These are phyloP conservation scores for Globisporangium ultimum DNA, from an alignment of 352 stramenopile genomes.

Conservation along the genomic window DNA sequence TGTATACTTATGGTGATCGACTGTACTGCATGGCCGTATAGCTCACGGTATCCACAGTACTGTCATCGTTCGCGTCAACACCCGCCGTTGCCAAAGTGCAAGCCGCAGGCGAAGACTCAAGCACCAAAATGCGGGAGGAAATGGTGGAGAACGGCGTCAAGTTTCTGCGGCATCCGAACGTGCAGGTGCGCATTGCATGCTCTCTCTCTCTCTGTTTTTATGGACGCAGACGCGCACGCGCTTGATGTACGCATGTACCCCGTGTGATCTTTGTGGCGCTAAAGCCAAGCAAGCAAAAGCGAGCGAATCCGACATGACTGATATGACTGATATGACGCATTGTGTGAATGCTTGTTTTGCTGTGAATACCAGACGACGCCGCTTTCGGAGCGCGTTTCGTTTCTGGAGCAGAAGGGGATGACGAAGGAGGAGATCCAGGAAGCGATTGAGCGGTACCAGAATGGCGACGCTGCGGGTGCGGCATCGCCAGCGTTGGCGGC, in stretches of 20 bases:
- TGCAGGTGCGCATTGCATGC: conserved; percentile 41
- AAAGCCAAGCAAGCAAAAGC: background rate
- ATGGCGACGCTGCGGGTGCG: conserved; percentile 5
- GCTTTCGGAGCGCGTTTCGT: conserved; percentile 70
- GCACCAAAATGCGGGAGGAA: conserved; percentile 41
- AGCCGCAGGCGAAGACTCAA: background rate
- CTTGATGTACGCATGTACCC: background rate
- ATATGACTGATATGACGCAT: background rate
- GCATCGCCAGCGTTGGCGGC: background rate
- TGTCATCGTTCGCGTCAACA: conserved; percentile 13
- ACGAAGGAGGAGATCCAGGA: conserved; percentile 80
- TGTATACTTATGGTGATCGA: no score
- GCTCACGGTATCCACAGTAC: background rate
- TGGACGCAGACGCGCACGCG: background rate
- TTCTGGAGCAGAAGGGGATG: conserved; percentile 80
- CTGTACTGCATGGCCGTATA: background rate
- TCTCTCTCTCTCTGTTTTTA: background rate
- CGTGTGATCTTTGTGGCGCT: background rate
- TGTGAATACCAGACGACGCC: conserved; percentile 38
- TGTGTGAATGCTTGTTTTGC: background rate
- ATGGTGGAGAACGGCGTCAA: conserved; percentile 79
- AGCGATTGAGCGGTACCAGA: conserved; percentile 65
- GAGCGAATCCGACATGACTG: no score
- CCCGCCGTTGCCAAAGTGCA: conserved; percentile 2
- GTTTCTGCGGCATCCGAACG: conserved; percentile 78